phyloP scores from a whole-genome alignment of 2,329 filamentous ascomycete genomes.

The Pseudogymnoascus verrucosus region DNA sequence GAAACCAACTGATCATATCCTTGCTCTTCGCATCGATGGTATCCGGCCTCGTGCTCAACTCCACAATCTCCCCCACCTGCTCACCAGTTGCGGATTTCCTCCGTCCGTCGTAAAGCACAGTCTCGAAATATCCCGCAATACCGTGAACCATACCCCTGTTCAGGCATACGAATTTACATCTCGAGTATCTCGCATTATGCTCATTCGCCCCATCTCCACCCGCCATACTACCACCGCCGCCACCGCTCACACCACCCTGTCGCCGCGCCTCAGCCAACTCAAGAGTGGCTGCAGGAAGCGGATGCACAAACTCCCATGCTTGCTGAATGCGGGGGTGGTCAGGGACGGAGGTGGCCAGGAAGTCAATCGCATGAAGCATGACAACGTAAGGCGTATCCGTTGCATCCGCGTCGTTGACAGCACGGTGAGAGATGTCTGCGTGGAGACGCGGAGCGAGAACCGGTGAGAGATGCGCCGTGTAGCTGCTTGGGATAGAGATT shows the following conservation, averaged over 20 bases:
- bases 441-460: constrained; percentile 81
- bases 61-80: constrained; percentile 48
- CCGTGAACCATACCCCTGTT: constrained; percentile 82
- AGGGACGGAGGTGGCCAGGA: constrained; percentile 59
- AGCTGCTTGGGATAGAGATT: constrained; percentile 87
- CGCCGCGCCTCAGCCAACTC: constrained; percentile 47
- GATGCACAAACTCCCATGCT: constrained; percentile 75
- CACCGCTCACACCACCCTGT: constrained; percentile 56
- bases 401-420: constrained; percentile 55
- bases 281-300: constrained; percentile 53
- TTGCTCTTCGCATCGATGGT: constrained; percentile 88
- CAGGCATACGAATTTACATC: constrained; percentile 68
- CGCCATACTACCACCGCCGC: constrained; percentile 64
- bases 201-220: constrained; percentile 78
- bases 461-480: constrained; percentile 89
- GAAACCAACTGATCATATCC: constrained; percentile 99
- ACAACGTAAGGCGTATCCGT: constrained; percentile 94
- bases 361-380: constrained; percentile 83
- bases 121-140: constrained; percentile 90
- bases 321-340: constrained; percentile 58
- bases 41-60: constrained; percentile 87
- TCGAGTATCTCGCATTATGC: constrained; percentile 78
- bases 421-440: constrained; percentile 65
- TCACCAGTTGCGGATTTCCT: constrained; percentile 17
- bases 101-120: constrained; percentile 67